phyloP scores from a whole-genome alignment of 176 grass and related monocot species.

The Bothriochloa decipiens region DNA sequence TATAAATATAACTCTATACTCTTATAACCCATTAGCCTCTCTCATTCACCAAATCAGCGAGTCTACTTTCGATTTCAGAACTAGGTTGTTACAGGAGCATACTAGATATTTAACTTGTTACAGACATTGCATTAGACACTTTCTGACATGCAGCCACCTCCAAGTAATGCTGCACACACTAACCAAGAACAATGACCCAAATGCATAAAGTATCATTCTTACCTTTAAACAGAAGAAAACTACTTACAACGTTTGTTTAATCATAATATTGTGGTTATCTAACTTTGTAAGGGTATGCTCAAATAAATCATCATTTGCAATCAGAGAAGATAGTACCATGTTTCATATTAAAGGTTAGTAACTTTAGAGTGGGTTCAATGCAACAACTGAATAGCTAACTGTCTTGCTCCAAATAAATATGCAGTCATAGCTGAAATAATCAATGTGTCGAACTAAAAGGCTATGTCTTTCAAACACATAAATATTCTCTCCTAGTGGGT shows the following conservation, averaged over 20 bases:
- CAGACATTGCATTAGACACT: background rate
- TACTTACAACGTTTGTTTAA: background rate
- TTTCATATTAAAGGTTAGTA: constrained; percentile 2
- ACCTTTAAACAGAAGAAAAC: constrained; percentile 38
- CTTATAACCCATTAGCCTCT: background rate
- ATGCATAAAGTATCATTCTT: constrained; percentile 22
- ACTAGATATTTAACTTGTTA: background rate
- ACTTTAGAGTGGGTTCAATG: background rate
- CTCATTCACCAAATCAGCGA: background rate
- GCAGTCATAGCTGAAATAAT: background rate
- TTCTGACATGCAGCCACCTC: background rate
- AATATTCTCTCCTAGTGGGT: background rate
- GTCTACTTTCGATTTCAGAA: background rate
- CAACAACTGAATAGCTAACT: background rate
- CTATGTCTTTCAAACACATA: constrained; percentile 14
- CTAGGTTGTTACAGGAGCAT: background rate
- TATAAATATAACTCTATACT: background rate
- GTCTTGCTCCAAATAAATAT: constrained; percentile 4
- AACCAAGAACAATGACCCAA: background rate
- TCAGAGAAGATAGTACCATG: background rate
- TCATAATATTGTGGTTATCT: constrained; percentile 2
- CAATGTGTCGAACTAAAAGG: background rate
- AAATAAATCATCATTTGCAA: constrained; percentile 11
- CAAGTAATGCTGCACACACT: constrained; percentile 9
- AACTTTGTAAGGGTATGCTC: constrained; percentile 18